Evolutionary conservation across 2,329 filamentous ascomycete species (phyloP), one percentile per base, ranked within the genome.

Genomic region (Aspergillus niger): DNA sequence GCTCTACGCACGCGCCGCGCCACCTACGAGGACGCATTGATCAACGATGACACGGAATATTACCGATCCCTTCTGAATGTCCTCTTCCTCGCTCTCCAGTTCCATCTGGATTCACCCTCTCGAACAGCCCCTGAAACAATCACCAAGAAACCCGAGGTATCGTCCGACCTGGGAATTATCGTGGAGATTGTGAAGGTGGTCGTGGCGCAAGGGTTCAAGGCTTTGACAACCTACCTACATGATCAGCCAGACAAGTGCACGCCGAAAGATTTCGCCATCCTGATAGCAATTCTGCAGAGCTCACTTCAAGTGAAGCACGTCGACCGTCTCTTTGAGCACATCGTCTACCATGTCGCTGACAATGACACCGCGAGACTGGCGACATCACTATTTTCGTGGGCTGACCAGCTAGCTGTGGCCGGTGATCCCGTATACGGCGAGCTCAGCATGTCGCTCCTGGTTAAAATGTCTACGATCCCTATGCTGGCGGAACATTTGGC

Each of bases 391-490:
- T 98, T 94, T 77, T 97, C 92, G 0, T 99, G 95, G 95, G 87
- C 94, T 3, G 92, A 98, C 74, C 87, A 89, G 66, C 83, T 98
- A 24, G 85, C 89, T 0, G 84, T 89, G 38, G 85, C 89, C 59
- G 87, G 88, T 28, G 94, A 98, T 72, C 94, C 95, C 0, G 82
- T 98, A 30, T 98, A 97, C 74, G 95, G 93, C 65, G 93, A 97
- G 72, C 85, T 97, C n/a, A 91, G 91, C 69, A 84, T 97, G 43
- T 83, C 93, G 26, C 96, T 98, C 76, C 83, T 99, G 13, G 86
- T 97, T 22, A 91, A 96, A 67, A 84, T 99, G 11, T 97, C 93
- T 1, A 89, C 86, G 13, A 83, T 98, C 13, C 90, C 91, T 0
- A 78, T 86, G 17, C 83, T 98, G 55, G 94, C 95, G 2, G 94